These are phyloP conservation scores for Tillandsia fasciculata DNA, from an alignment of 176 grass and related monocot genomes.

Conservation along the genomic window DNA sequence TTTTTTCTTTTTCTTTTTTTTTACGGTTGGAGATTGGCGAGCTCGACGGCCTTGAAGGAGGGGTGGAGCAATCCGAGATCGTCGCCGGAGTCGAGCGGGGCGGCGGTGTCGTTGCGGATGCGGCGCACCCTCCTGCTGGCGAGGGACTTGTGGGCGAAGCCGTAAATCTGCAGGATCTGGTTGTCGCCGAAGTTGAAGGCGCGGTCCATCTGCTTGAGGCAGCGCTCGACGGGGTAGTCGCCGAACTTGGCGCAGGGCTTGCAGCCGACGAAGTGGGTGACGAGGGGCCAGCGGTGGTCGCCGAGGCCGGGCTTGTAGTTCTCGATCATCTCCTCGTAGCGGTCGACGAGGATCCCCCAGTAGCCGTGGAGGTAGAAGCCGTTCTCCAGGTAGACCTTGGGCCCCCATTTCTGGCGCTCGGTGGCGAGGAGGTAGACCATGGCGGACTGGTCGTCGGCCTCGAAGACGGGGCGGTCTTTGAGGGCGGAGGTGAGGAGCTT, in stretches of 20 bases:
- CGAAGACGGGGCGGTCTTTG: conserved; percentile 95
- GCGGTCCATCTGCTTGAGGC: conserved; percentile 98
- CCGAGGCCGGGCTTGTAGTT: conserved; percentile 94
- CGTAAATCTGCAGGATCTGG: conserved; percentile 98
- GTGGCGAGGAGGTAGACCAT: conserved; percentile 97
- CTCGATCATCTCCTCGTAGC: conserved; percentile 97
- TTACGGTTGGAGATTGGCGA: conserved; percentile 15
- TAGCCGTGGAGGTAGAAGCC: conserved; percentile 97
- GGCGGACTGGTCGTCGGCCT: conserved; percentile 97
- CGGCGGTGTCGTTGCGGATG: conserved; percentile 84
- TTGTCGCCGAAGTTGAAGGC: conserved; percentile 98
- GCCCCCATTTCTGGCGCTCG: conserved; percentile 64
- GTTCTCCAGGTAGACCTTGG: conserved; percentile 91
- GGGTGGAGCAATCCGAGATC: conserved; percentile 90
- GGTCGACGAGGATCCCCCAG: conserved; percentile 90
- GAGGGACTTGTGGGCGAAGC: conserved; percentile 81
- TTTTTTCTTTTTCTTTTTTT: background rate
- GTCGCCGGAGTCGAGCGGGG: conserved; percentile 64
- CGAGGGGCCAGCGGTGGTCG: conserved; percentile 89
- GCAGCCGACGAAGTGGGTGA: conserved; percentile 97
- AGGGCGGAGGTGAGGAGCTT: conserved; percentile 69
- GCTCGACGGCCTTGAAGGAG: conserved; percentile 68
- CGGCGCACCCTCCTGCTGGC: conserved; percentile 75
- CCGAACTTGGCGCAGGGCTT: conserved; percentile 95
- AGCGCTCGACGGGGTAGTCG: conserved; percentile 89